phyloP scores from a whole-genome alignment of 257 asterid genomes.

The Solanum neorickii region DNA sequence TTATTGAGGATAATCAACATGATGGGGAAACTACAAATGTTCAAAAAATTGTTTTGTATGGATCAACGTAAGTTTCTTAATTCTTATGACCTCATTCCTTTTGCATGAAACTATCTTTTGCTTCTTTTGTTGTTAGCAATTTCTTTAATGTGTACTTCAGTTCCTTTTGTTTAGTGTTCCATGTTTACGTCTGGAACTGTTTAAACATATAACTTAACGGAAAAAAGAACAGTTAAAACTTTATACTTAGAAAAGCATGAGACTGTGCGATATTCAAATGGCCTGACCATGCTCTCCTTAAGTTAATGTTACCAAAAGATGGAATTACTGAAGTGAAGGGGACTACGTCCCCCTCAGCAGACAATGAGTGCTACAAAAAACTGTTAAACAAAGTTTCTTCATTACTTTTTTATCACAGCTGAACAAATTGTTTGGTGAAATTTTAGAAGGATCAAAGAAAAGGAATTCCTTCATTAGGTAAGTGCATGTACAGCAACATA shows the following conservation, averaged over 20 bases:
- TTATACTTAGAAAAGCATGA: not conserved
- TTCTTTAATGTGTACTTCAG: not conserved
- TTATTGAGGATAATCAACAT: constrained; percentile 92
- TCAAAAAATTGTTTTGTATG: constrained; percentile 78
- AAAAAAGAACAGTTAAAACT: not conserved
- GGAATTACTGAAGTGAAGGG: not conserved
- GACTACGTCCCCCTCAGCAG: not conserved
- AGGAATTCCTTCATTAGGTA: not conserved
- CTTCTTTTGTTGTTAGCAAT: not conserved
- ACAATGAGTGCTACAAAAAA: not conserved
- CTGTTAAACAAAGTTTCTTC: not conserved
- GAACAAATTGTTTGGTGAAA: not conserved
- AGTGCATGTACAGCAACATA: not conserved
- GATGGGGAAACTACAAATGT: constrained; percentile 70
- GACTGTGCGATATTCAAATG: not conserved
- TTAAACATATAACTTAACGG: not conserved
- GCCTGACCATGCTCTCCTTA: not conserved
- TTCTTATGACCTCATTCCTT: not conserved
- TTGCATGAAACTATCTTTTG: not conserved
- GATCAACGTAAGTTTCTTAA: constrained; percentile 68
- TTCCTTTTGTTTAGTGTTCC: not conserved
- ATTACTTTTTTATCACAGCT: not conserved
- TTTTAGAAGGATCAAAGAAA: not conserved
- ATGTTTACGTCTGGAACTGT: not conserved
- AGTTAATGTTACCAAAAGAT: not conserved